phyloP scores from a whole-genome alignment of 2,329 filamentous ascomycete genomes.

The Fusarium verrucosum region DNA sequence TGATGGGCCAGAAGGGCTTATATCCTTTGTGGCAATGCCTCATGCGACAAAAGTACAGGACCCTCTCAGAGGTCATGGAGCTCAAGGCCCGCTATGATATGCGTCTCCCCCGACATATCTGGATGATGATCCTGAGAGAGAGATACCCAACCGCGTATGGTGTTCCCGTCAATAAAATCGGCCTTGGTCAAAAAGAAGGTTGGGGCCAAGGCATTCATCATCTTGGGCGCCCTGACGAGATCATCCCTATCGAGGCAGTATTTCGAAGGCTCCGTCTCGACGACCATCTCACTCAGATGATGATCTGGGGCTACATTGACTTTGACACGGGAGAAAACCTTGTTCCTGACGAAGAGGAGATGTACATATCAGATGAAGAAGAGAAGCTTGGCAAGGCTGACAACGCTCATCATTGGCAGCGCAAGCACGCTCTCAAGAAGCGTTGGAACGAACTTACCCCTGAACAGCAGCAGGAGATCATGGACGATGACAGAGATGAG shows the following conservation, averaged over 20 bases:
- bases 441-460: conserved; percentile 52
- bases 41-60: conserved; percentile 62
- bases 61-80: conserved; percentile 61
- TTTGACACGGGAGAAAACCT: conserved; percentile 60
- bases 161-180: conserved; percentile 63
- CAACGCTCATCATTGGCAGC: conserved; percentile 54
- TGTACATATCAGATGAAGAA: conserved; percentile 62
- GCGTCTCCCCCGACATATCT: conserved; percentile 49
- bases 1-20: conserved; percentile 68
- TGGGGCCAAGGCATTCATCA: conserved; percentile 60
- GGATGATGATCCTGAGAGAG: conserved; percentile 29
- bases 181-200: conserved; percentile 62
- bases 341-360: conserved; percentile 59
- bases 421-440: conserved; percentile 57
- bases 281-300: conserved; percentile 63
- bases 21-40: conserved; percentile 69
- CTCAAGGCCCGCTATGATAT: conserved; percentile 68
- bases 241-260: conserved; percentile 65
- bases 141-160: conserved; percentile 54
- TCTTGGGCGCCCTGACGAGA: conserved; percentile 66
- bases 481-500: conserved; percentile 50
- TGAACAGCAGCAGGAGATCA: conserved; percentile 52
- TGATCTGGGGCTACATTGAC: conserved; percentile 70
- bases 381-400: conserved; percentile 46
- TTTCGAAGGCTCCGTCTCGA: conserved; percentile 64